Percentiles rank a stretch among this genome's conserved stretches.
Evolutionary conservation across 164 flowering plant species (phyloP).

Genomic region (Vitis cinerea): DNA sequence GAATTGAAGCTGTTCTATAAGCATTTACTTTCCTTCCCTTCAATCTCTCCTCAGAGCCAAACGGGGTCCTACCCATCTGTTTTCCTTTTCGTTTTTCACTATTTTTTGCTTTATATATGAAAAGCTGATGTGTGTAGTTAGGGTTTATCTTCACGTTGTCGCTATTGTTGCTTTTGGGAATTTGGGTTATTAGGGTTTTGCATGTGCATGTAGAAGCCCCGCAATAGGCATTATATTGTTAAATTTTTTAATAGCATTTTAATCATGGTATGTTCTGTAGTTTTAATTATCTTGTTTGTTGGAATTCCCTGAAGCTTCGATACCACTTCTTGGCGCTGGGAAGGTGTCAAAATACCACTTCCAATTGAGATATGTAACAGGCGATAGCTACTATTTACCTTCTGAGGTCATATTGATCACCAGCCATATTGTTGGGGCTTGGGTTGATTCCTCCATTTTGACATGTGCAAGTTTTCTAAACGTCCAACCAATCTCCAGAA

Average conservation of each 20-base stretch:
- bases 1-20: too few species aligned
- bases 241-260: neutral
- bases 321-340: neutral
- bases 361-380: too few species aligned
- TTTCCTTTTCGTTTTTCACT: neutral
- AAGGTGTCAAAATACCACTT: neutral
- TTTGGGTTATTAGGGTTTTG: conserved; percentile 1
- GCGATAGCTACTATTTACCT: too few species aligned
- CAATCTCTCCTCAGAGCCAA: too few species aligned
- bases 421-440: too few species aligned
- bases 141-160: conserved; percentile 7
- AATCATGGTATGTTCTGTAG: neutral
- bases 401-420: too few species aligned
- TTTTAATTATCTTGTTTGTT: too few species aligned
- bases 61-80: too few species aligned
- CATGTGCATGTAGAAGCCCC: neutral
- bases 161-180: neutral
- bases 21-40: too few species aligned
- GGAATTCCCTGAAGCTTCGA: neutral
- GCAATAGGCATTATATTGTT: neutral
- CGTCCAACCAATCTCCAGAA: too few species aligned
- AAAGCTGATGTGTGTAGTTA: neutral
- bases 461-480: too few species aligned
- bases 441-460: too few species aligned
- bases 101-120: neutral